Evolutionary conservation across 495 filamentous ascomycete species (phyloP), one percentile per base, ranked within the genome.

Genomic region (Haplographium delicatum): DNA sequence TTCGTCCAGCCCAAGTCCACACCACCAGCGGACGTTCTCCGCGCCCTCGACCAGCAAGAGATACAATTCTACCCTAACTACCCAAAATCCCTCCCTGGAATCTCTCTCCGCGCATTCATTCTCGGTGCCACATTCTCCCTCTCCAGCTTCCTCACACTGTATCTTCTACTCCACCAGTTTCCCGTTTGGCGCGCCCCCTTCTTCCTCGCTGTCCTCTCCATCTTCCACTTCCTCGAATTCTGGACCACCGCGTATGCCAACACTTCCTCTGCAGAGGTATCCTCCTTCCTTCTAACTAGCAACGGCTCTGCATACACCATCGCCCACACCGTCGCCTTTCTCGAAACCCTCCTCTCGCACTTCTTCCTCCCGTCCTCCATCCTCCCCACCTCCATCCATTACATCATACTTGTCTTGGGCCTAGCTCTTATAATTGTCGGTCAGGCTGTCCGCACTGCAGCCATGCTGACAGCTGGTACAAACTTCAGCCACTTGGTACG

Each of bases 181-280:
- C 72, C 78, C 0, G 74, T 91, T 53, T 96, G 91, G 90, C 87
- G 93, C 52, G 63, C 85, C 1, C 82, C 89, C 15, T 84, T 89
- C 73, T 95, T 98, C 71, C 57, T 90, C 61, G 68, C 74, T 39
- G 66, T 81, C 22, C 82, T 98, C 47, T 80, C 83, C 13, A 62
- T 85, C 47, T 96, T 96, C 76, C 93, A 98, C 68, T 95, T 95
- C 71, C 84, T 98, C 66, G 93, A 98, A 68, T 98, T 86, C 75
- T 91, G 78, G 72, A 84, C 81, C 41, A 96, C 91, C 0, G 93
- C 93, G 22, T 68, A 67, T 19, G 86, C 86, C 68, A 97, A 96
- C 69, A 87, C 89, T 0, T 65, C 70, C 28, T 67, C 75, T n/a
- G 89, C 89, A 5, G 73, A 74, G 5, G 68, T 88, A 15, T 72